Percentiles rank a stretch among this genome's conserved stretches.
Conservation (phyloP, 352 stramenopile species). For the Phytophthora pisi region DNA sequence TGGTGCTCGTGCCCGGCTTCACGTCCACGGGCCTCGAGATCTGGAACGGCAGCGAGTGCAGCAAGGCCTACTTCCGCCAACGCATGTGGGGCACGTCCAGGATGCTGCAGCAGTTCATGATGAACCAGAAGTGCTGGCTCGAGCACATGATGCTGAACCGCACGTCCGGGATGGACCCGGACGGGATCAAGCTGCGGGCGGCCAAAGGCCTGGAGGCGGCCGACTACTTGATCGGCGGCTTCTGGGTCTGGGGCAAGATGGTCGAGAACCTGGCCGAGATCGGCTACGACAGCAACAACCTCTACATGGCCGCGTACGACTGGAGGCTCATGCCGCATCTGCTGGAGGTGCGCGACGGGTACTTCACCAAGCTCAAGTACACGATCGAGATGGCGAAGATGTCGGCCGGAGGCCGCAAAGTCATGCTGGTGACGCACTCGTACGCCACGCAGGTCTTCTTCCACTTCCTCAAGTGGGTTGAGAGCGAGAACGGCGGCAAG, state of each 20-base stretch:
- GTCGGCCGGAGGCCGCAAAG: conserved; percentile 77
- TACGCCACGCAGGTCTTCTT: conserved; percentile 93
- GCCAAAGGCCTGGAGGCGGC: conserved; percentile 91
- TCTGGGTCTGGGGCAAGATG: conserved; percentile 95
- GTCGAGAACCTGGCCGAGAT: conserved; percentile 92
- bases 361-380: conserved; percentile 94
- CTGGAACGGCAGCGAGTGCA: conserved; percentile 92
- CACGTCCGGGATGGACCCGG: conserved; percentile 88
- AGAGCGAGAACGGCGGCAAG: conserved; percentile 81
- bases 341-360: conserved; percentile 80
- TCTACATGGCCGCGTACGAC: conserved; percentile 91
- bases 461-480: conserved; percentile 97
- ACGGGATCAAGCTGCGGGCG: conserved; percentile 75
- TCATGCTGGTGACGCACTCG: conserved; percentile 93
- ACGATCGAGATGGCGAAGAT: conserved; percentile 91
- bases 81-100: conserved; percentile 92
- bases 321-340: conserved; percentile 79
- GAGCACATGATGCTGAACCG: conserved; percentile 93
- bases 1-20: conserved; percentile 95
- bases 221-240: conserved; percentile 94
- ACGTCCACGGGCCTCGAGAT: conserved; percentile 94
- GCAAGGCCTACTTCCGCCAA: conserved; percentile 90
- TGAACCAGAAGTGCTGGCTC: conserved; percentile 92
- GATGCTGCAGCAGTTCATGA: conserved; percentile 90
- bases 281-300: conserved; percentile 92